Percentiles rank a stretch among this genome's conserved stretches.
Evolutionary conservation across 225 moss, liverwort and hornwort species (phyloP).

Genomic region (Bryoerythrophyllum caledonicum): DNA sequence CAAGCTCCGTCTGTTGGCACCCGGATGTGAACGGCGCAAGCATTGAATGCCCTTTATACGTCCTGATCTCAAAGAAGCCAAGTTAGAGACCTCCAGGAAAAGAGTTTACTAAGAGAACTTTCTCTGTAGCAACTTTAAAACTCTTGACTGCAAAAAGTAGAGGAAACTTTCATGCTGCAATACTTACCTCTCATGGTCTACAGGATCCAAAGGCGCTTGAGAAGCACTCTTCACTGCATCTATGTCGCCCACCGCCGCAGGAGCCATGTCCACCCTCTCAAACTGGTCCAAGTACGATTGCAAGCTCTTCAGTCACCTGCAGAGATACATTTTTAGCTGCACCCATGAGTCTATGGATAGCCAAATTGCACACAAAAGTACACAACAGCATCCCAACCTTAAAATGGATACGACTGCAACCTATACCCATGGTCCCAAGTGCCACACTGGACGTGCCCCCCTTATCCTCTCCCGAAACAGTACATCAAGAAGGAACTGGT

Average conservation of each 20-base stretch:
- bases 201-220: neutral
- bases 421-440: neutral
- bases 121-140: neutral
- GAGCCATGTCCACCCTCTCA: conserved; percentile 9
- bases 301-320: conserved; percentile 1
- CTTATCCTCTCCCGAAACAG: neutral
- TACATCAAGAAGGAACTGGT: neutral
- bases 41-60: conserved; percentile 58
- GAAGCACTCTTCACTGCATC: conserved; percentile 22
- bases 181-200: conserved; percentile 24
- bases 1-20: conserved; percentile 45
- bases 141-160: neutral
- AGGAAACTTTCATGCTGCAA: neutral
- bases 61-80: conserved; percentile 25
- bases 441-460: neutral
- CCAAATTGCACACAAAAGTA: conserved; percentile 3
- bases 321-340: neutral
- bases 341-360: neutral
- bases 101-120: neutral
- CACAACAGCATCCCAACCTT: neutral
- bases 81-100: neutral
- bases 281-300: neutral
- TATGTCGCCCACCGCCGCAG: conserved; percentile 2
- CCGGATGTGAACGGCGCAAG: conserved; percentile 96
- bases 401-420: neutral